Evolutionary conservation across 345 rosid genomes (phyloP).

Genomic region (Laguncularia racemosa): DNA sequence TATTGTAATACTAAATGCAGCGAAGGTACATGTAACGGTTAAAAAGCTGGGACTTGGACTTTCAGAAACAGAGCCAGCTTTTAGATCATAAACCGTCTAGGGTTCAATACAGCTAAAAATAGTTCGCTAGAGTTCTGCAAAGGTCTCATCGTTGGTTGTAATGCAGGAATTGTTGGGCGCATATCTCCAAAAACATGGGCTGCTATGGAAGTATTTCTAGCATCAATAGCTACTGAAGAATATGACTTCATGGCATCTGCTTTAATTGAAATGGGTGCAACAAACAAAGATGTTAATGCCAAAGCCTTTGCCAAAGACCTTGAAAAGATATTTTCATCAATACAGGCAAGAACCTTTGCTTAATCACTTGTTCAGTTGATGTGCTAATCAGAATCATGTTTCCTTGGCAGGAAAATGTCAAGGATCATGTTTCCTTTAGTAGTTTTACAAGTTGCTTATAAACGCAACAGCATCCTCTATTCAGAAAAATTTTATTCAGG

Average conservation of each 20-base stretch:
- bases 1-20: too few species aligned
- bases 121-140: too few species aligned
- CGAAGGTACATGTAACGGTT: too few species aligned
- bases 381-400: not conserved
- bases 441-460: too few species aligned
- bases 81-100: too few species aligned
- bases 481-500: too few species aligned
- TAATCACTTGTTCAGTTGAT: not conserved
- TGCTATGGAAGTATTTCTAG: conserved; percentile 85
- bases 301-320: conserved; percentile 85
- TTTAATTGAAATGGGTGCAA: conserved; percentile 95
- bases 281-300: conserved; percentile 71
- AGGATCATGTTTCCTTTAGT: too few species aligned
- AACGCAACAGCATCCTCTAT: too few species aligned
- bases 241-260: conserved; percentile 93
- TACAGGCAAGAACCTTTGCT: conserved; percentile 46
- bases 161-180: conserved; percentile 91
- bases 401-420: not conserved
- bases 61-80: too few species aligned
- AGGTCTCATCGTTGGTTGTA: too few species aligned
- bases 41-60: too few species aligned
- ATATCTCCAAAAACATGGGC: conserved; percentile 97
- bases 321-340: conserved; percentile 81
- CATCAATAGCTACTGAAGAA: conserved; percentile 76
- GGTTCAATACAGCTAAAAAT: too few species aligned